Base-by-base conservation (phyloP, 2,329 filamentous ascomycete genomes). In the Geosmithia putterillii region DNA sequence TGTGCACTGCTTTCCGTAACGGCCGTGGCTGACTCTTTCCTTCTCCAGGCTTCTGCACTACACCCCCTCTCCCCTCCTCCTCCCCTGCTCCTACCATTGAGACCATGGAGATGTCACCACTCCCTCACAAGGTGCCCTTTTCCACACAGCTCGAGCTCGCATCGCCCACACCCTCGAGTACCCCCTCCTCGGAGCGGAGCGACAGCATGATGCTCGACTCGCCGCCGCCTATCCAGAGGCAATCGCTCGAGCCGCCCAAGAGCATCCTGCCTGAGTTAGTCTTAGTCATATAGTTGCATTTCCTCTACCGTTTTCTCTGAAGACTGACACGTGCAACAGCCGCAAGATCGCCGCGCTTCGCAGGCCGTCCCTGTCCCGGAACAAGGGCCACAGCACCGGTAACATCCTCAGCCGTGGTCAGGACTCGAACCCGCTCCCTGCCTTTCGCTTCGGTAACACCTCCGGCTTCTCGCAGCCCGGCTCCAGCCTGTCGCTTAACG, bases 101-200 rank as follows among this genome's bases (percentile, higher is more conserved):
- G 60, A 71, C 79, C 44, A 95, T 96, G 87, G 89, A 96, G 57
- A 81, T 95, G 61, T 95, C 90, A 38, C 90, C 92, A 35, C 66
- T 96, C 36, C 89, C 88, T 47, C 87, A 95, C 69, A 95, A 95
- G 69, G 69, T 74, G 23, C 74, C 83, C 12, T 88, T 79, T 55
- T 64, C 71, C 63, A 61, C 71, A 23, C 73, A 83, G 51, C 69
- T 85, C 48, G 79, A 83, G 50, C 63, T 86, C 43, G 74, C 78
- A 23, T 89, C 86, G 23, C 86, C 87, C 2, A 83, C 82, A 2
- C 83, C 83, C 8, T 71, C 74, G 47, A 60, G 54, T 50, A 69
- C 66, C 15, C 64, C 69, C 45, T 61, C 61, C 46, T 32, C 28
- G 46, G 58, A 64, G 22, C 65, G 73, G 46, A 67, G 58, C 46